These are phyloP conservation scores for Colletotrichum truncatum DNA, from an alignment of 2,329 filamentous ascomycete genomes.

Conservation along the genomic window DNA sequence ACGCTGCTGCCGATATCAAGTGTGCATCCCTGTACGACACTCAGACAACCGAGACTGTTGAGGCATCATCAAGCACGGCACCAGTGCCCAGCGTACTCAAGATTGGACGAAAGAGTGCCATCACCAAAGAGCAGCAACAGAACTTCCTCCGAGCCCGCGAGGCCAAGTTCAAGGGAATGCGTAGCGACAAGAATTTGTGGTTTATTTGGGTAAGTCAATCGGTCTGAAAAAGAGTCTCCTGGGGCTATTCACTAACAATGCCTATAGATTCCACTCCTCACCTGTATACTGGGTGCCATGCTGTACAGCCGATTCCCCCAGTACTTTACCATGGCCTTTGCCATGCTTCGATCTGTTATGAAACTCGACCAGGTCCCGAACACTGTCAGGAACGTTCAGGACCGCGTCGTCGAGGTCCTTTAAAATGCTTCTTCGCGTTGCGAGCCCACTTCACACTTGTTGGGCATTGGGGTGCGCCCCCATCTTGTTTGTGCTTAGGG, in stretches of 20 bases:
- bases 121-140: conserved; percentile 73
- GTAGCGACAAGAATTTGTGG: conserved; percentile 72
- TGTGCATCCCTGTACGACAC: conserved; percentile 62
- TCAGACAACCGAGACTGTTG: conserved; percentile 48
- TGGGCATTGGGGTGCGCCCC: neutral
- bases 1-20: conserved; percentile 67
- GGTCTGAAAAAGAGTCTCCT: no score
- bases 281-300: conserved; percentile 58
- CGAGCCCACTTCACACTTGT: neutral
- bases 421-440: neutral
- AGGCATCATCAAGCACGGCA: conserved; percentile 33
- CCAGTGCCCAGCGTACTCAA: conserved; percentile 54
- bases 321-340: conserved; percentile 41
- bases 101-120: conserved; percentile 70
- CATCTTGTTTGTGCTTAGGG: conserved; percentile 13
- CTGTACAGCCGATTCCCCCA: conserved; percentile 61
- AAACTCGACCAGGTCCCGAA: conserved; percentile 22
- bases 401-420: conserved; percentile 37
- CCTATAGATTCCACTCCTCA: conserved; percentile 59
- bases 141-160: conserved; percentile 69
- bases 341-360: conserved; percentile 26
- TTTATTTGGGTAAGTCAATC: conserved; percentile 70
- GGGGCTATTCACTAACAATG: conserved; percentile 33
- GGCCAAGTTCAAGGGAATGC: conserved; percentile 69
- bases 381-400: conserved; percentile 26